Percentiles rank a stretch among this genome's conserved stretches.
These are phyloP conservation scores for Trapa bicornis DNA, from an alignment of 345 rosid genomes.

Conservation along the genomic window DNA sequence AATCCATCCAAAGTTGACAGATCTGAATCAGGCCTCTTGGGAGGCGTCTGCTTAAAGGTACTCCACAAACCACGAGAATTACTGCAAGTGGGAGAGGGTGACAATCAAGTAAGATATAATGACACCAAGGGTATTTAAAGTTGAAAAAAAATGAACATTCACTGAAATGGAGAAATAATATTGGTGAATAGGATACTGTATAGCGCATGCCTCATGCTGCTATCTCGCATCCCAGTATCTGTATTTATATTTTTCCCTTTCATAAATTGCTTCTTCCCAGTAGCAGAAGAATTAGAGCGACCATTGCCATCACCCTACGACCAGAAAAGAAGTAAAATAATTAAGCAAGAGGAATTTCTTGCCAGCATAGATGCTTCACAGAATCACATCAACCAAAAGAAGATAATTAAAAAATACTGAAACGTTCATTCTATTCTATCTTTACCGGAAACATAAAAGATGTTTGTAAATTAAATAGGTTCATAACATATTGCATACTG, in stretches of 20 bases:
- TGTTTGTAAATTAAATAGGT: neutral
- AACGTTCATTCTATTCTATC: neutral
- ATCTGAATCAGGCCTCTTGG: constrained; percentile 28
- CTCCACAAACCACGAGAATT: constrained; percentile 55
- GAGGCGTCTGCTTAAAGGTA: constrained; percentile 28
- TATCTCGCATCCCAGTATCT: constrained; percentile 20
- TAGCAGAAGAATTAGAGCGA: constrained; percentile 28
- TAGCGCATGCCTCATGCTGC: constrained; percentile 35
- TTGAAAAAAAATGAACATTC: neutral
- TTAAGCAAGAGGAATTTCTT: neutral
- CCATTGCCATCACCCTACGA: constrained; percentile 47
- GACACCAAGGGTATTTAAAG: neutral
- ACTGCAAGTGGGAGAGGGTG: constrained; percentile 18
- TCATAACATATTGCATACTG: neutral
- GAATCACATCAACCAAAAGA: neutral
- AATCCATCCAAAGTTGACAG: constrained; percentile 10
- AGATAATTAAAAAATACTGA: neutral
- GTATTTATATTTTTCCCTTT: constrained; percentile 30
- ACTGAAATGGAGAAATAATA: neutral
- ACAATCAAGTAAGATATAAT: neutral
- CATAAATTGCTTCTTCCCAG: constrained; percentile 28
- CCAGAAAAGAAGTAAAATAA: constrained; percentile 13
- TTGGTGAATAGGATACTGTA: neutral
- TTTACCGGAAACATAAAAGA: too few relatives aligned
- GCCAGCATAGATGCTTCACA: neutral